Base-by-base conservation (phyloP, 2,329 filamentous ascomycete genomes). In the Sordariomycetes sp. region DNA sequence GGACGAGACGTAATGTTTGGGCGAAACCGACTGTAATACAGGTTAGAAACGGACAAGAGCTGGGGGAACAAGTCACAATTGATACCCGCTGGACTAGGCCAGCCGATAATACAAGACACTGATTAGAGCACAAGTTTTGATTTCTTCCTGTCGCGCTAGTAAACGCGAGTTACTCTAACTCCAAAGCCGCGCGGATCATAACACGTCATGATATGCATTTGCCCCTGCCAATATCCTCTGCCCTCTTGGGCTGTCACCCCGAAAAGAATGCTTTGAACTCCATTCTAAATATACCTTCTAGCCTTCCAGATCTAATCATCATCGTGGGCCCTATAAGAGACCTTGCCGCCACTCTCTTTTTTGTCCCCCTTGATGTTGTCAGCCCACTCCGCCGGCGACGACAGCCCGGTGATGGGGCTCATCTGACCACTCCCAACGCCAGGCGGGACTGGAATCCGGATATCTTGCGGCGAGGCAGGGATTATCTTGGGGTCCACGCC, bases 401-500 rank as follows among this genome's bases (percentile, higher is more conserved):
- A 48, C 18, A 58, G 51, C 6, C 57, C 57, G 3, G 57, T 35
- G 28, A 58, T 54, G 4, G 57, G 57, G 22, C 57, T 58, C 57
- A 58, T 58, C 25, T 58, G 57, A n/a, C 57, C 57, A 22, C 57
- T 58, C 3, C 34, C 43, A 14, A 57, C 22, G 22, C 55, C 55
- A 14, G 55, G 55, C 11, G 57, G 57, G 24, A 58, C 57, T 12
- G 57, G 57, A 24, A 58, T 58, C 51, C 51, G 57, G 14, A 58
- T 58, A 25, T 58, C 57, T 24, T 58, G 57, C 22, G 57, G 57
- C 22, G 57, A 58, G 55, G 81, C 81, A 1, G 90, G 88, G 16
- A 95, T 82, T 56, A 91, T 85, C 55, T 81, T 79, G 14, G 81
- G 78, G 60, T 84, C 79, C 28, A 84, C 71, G 3, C 80, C 80